phyloP scores from a whole-genome alignment of 2,329 filamentous ascomycete species.

The Pochonia chlamydosporia region DNA sequence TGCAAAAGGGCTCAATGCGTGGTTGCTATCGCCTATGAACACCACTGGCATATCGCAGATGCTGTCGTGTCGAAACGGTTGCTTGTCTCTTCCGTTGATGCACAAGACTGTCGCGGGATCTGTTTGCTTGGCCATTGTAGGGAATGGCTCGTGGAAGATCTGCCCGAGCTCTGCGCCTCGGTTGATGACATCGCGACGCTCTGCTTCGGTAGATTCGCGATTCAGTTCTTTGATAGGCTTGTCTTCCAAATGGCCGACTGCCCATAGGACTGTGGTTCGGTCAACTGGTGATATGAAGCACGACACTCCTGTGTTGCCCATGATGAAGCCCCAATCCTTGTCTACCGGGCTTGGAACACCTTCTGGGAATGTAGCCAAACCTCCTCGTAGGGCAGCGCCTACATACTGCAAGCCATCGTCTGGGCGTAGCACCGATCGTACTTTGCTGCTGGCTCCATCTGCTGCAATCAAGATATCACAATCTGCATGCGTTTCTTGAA shows the following conservation, averaged over 20 bases:
- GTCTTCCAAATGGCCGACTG: constrained; percentile 28
- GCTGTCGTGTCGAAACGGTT: constrained; percentile 32
- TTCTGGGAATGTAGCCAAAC: constrained; percentile 28
- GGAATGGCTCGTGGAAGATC: constrained; percentile 32
- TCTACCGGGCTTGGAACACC: constrained; percentile 25
- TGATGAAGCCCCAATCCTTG: constrained; percentile 34
- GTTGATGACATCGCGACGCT: constrained; percentile 21
- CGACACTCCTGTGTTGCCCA: constrained; percentile 31
- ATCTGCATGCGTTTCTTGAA: constrained; percentile 9
- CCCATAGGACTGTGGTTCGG: constrained; percentile 34
- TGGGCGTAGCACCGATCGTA: constrained; percentile 32
- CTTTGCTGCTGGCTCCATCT: constrained; percentile 37
- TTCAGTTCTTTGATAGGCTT: constrained; percentile 12
- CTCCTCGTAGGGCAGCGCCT: constrained; percentile 32
- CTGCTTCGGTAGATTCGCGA: constrained; percentile 14
- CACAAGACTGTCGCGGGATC: constrained; percentile 29
- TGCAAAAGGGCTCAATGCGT: constrained; percentile 43
- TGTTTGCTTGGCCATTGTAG: constrained; percentile 31
- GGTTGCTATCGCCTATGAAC: constrained; percentile 45
- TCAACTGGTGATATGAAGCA: constrained; percentile 41
- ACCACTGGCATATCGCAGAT: constrained; percentile 23
- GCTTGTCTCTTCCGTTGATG: constrained; percentile 38
- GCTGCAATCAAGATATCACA: constrained; percentile 40
- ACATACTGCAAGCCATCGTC: constrained; percentile 32
- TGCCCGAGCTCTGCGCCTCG: constrained; percentile 25